Evolutionary conservation across 768 basidiomycete genomes (phyloP).

Genomic region (Boletus reticuloceps): DNA sequence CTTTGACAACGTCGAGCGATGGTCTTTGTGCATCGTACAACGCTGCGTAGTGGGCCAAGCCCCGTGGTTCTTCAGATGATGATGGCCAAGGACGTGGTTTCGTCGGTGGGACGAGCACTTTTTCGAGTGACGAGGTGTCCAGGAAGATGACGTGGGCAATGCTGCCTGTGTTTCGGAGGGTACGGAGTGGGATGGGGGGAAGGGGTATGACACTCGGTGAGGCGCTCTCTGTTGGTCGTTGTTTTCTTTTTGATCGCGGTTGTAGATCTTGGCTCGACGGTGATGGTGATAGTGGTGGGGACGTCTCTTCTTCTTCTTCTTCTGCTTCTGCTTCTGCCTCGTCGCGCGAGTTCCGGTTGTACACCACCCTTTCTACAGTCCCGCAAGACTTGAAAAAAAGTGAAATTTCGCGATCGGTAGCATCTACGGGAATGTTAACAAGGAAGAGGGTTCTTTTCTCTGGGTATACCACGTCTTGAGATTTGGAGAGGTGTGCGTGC

Average conservation of each 20-base stretch:
- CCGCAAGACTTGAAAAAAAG: conserved; percentile 77
- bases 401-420: conserved; percentile 76
- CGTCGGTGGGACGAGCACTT: conserved; percentile 51
- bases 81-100: conserved; percentile 68
- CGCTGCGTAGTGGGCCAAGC: conserved; percentile 68
- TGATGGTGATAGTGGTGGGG: background rate
- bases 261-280: conserved; percentile 9
- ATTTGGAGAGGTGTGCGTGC: conserved; percentile 58
- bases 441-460: conserved; percentile 79
- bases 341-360: conserved; percentile 45
- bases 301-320: background rate
- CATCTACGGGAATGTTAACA: conserved; percentile 86
- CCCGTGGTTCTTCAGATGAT: conserved; percentile 52
- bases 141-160: conserved; percentile 73
- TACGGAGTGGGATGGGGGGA: conserved; percentile 52
- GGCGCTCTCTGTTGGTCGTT: conserved; percentile 18
- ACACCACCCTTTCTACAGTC: conserved; percentile 70
- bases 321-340: conserved; percentile 33
- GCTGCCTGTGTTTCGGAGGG: conserved; percentile 57
- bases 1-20: conserved; percentile 65
- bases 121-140: conserved; percentile 67
- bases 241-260: conserved; percentile 34
- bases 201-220: conserved; percentile 60
- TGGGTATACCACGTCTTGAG: conserved; percentile 36
- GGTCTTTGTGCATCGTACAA: conserved; percentile 70